Conservation (phyloP, 1,284 basidiomycete genomes). For the Ganoderma lucidum region DNA sequence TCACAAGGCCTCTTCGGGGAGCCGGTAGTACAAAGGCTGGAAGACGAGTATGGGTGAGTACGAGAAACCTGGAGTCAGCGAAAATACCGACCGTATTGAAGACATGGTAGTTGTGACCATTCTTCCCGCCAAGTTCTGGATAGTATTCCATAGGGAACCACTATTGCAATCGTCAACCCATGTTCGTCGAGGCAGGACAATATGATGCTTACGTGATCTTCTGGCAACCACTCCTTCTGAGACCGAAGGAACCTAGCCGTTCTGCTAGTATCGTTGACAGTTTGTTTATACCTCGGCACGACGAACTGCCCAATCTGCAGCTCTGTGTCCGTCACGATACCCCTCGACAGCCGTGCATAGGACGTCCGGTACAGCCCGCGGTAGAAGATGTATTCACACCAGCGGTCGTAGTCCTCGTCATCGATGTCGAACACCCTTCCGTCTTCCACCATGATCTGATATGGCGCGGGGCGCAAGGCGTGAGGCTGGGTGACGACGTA, state of each 20-base stretch:
- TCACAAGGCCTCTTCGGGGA: slow-evolving; percentile 57
- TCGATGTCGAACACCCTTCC: slow-evolving; percentile 82
- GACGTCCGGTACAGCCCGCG: slow-evolving; percentile 82
- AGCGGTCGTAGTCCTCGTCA: slow-evolving; percentile 72
- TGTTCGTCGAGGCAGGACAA: neutral
- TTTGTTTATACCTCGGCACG: slow-evolving; percentile 65
- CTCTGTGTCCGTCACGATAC: slow-evolving; percentile 80
- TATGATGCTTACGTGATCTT: slow-evolving; percentile 59
- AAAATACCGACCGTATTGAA: slow-evolving; percentile 64
- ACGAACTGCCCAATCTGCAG: slow-evolving; percentile 85
- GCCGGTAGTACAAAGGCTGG: slow-evolving; percentile 73
- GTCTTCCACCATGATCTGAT: slow-evolving; percentile 82
- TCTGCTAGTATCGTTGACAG: slow-evolving; percentile 65
- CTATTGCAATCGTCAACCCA: slow-evolving; percentile 43
- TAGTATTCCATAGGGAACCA: slow-evolving; percentile 83
- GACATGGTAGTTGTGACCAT: slow-evolving; percentile 80
- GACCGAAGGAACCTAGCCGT: slow-evolving; percentile 73
- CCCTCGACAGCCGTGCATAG: slow-evolving; percentile 77
- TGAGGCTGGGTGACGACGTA: slow-evolving; percentile 87
- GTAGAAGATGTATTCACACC: slow-evolving; percentile 93
- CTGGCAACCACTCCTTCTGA: slow-evolving; percentile 70
- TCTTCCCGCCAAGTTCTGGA: slow-evolving; percentile 63
- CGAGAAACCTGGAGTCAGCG: slow-evolving; percentile 1
- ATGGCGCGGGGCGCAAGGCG: slow-evolving; percentile 79
- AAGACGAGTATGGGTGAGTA: slow-evolving; percentile 5